These are phyloP conservation scores for Pythium grandisporangium DNA, from an alignment of 352 stramenopile genomes.

Conservation along the genomic window DNA sequence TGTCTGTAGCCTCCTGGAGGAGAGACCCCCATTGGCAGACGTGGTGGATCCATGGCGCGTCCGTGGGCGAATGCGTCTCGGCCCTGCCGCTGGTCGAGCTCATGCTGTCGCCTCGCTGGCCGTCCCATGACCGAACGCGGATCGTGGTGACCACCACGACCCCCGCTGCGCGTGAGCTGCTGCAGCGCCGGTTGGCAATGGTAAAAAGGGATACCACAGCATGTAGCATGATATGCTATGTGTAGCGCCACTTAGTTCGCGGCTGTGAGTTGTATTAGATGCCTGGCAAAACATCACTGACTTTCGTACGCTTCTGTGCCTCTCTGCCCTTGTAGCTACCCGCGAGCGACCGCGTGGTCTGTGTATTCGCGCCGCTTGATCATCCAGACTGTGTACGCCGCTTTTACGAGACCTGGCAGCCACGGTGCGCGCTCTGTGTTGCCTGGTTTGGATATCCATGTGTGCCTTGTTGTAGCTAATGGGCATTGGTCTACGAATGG, in stretches of 20 bases:
- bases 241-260: too few species aligned
- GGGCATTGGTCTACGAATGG: too few species aligned
- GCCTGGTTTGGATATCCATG: too few species aligned
- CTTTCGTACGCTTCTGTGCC: too few species aligned
- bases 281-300: too few species aligned
- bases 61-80: conserved; percentile 63
- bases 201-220: background rate
- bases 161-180: conserved; percentile 34
- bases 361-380: conserved; percentile 65
- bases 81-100: conserved; percentile 53
- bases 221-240: too few species aligned
- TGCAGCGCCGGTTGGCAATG: conserved; percentile 14
- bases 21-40: background rate
- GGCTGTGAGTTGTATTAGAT: too few species aligned
- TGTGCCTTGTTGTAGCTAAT: too few species aligned
- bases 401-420: conserved; percentile 58
- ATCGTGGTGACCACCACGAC: conserved; percentile 71
- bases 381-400: conserved; percentile 29
- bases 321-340: too few species aligned
- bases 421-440: conserved; percentile 23
- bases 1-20: conserved; percentile 1
- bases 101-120: conserved; percentile 19
- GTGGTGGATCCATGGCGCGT: conserved; percentile 66
- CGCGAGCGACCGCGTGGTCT: conserved; percentile 18
- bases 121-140: conserved; percentile 4